Conservation (phyloP, 208 protist genomes). For the Kentomonas sorsogonicus region DNA sequence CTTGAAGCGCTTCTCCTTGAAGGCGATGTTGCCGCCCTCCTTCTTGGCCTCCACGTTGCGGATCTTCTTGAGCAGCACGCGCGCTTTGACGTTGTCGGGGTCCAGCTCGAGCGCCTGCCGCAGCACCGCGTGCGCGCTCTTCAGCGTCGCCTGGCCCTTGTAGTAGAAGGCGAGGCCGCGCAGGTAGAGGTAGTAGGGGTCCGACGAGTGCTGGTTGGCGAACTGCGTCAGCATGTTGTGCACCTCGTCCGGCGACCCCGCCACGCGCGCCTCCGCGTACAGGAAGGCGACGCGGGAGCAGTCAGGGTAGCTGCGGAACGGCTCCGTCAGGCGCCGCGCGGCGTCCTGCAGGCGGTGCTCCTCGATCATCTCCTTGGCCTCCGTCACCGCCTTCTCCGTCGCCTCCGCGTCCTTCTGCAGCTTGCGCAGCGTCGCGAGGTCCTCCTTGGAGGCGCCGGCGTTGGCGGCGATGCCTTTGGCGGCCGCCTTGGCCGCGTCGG, state of each 20-base stretch:
- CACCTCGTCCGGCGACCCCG: slow-evolving; percentile 44
- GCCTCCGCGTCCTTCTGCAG: slow-evolving; percentile 40
- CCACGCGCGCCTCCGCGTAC: slow-evolving; percentile 46
- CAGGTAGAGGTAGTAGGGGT: slow-evolving; percentile 66
- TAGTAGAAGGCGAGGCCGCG: slow-evolving; percentile 66
- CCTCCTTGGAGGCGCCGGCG: not conserved
- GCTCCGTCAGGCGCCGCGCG: slow-evolving; percentile 17
- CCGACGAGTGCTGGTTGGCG: slow-evolving; percentile 31
- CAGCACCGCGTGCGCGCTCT: slow-evolving; percentile 58
- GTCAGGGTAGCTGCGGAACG: slow-evolving; percentile 53
- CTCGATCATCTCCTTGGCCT: slow-evolving; percentile 31
- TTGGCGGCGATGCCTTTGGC: slow-evolving; percentile 14
- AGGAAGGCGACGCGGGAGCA: slow-evolving; percentile 53
- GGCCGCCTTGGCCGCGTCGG: slow-evolving; percentile 40
- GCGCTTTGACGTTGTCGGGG: slow-evolving; percentile 63
- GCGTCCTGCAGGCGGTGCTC: slow-evolving; percentile 29
- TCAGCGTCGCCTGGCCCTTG: slow-evolving; percentile 57
- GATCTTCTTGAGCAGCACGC: slow-evolving; percentile 72
- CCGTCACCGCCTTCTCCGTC: slow-evolving; percentile 28
- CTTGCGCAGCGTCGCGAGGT: slow-evolving; percentile 12
- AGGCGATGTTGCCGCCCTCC: slow-evolving; percentile 77
- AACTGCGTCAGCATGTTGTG: slow-evolving; percentile 45
- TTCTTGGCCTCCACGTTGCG: slow-evolving; percentile 64
- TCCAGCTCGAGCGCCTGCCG: slow-evolving; percentile 63
- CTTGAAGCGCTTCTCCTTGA: slow-evolving; percentile 58